phyloP scores from a whole-genome alignment of 2,329 filamentous ascomycete species.

The Microsporum audouinii region DNA sequence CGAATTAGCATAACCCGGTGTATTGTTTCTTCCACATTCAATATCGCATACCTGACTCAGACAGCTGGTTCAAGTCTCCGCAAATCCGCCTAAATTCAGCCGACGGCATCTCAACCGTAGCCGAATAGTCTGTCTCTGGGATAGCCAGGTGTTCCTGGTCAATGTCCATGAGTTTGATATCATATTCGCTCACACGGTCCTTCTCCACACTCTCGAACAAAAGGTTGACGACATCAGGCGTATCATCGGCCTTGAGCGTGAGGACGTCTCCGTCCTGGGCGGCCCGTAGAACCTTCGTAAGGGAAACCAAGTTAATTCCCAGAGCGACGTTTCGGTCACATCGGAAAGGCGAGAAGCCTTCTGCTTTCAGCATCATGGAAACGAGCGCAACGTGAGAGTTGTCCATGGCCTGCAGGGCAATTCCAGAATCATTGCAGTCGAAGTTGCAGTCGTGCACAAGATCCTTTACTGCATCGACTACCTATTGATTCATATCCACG shows the following conservation, averaged over 20 bases:
- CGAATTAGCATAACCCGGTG: neutral
- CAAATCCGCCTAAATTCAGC: constrained; percentile 90
- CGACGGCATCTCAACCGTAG: constrained; percentile 79
- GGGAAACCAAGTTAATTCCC: constrained; percentile 88
- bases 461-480: constrained; percentile 98
- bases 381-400: constrained; percentile 98
- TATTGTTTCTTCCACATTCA: neutral
- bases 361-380: constrained; percentile 95
- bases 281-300: constrained; percentile 93
- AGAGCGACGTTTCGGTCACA: constrained; percentile 99
- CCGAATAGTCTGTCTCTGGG: constrained; percentile 95
- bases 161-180: constrained; percentile 99
- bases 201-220: constrained; percentile 82
- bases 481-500: constrained; percentile 41
- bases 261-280: constrained; percentile 90
- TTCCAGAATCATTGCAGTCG: constrained; percentile 99
- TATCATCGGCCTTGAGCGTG: constrained; percentile 94
- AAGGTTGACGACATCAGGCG: constrained; percentile 88
- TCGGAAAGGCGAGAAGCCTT: constrained; percentile 87
- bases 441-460: constrained; percentile 99
- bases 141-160: constrained; percentile 99
- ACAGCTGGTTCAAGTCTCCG: constrained; percentile 80
- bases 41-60: constrained; percentile 72
- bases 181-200: constrained; percentile 94
- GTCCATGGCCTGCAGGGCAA: constrained; percentile 98